A percentile compares a stretch with the other conserved stretches of the same genome.
phyloP scores from a whole-genome alignment of 23 red algal genomes.

The Gracilariopsis chorda region DNA sequence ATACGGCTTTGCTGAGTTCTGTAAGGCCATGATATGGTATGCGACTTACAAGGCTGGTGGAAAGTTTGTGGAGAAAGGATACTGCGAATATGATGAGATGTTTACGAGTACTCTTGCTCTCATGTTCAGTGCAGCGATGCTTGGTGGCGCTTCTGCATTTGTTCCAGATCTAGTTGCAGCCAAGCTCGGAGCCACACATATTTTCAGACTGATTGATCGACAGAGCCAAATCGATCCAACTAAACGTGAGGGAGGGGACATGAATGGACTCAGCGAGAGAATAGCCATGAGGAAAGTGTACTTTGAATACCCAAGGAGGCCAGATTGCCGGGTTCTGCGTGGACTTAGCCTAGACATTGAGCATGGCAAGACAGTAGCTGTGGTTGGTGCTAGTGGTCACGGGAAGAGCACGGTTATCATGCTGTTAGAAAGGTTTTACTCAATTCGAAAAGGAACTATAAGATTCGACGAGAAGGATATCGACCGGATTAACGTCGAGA shows the following conservation, averaged over 20 bases:
- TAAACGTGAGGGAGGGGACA: background rate
- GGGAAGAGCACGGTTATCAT: conserved; percentile 5
- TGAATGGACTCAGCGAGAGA: background rate
- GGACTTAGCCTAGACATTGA: conserved; percentile 63
- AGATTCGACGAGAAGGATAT: conserved; percentile 63
- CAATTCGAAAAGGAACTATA: conserved; percentile 50
- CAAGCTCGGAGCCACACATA: conserved; percentile 61
- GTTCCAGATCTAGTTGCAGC: conserved; percentile 69
- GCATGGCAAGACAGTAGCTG: conserved; percentile 54
- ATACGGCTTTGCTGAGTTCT: conserved; percentile 77
- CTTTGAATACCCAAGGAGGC: conserved; percentile 84
- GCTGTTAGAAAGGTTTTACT: conserved; percentile 83
- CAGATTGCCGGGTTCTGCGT: conserved; percentile 72
- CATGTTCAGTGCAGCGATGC: conserved; percentile 55
- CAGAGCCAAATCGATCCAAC: conserved; percentile 51
- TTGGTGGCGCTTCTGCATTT: conserved; percentile 65
- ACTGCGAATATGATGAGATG: conserved; percentile 25
- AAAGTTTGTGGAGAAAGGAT: conserved; percentile 26
- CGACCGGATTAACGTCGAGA: conserved; percentile 15
- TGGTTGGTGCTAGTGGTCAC: conserved; percentile 2
- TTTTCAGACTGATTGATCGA: conserved; percentile 77
- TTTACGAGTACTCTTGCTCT: conserved; percentile 45
- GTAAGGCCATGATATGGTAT: conserved; percentile 64
- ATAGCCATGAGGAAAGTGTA: conserved; percentile 70
- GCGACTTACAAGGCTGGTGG: conserved; percentile 37